Conservation (phyloP, 1,284 basidiomycete genomes). For the Sanghuangporus weigelae region DNA sequence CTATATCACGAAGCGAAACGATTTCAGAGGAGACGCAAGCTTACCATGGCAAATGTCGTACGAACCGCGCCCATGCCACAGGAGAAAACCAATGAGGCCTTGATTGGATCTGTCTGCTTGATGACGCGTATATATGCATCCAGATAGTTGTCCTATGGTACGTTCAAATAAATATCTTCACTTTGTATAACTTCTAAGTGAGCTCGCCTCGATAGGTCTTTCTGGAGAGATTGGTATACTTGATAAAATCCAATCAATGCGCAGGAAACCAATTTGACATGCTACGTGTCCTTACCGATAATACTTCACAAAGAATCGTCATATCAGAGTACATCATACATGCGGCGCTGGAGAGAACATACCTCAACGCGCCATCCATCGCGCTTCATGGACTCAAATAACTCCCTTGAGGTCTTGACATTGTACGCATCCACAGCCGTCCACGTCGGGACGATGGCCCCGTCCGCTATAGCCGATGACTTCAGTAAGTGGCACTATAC, state of each 20-base stretch:
- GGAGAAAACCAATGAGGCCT: constrained; percentile 88
- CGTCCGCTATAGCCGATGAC: constrained; percentile 53
- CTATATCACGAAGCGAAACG: not conserved
- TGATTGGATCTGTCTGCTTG: constrained; percentile 73
- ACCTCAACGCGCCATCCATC: constrained; percentile 92
- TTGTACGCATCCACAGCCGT: constrained; percentile 83
- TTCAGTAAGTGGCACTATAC: not conserved
- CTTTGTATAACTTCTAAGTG: not conserved
- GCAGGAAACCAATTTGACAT: not conserved
- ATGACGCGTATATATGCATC: constrained; percentile 90
- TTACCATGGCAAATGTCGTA: constrained; percentile 93
- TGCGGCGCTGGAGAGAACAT: constrained; percentile 24
- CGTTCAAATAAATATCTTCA: constrained; percentile 21
- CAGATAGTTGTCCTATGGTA: constrained; percentile 78
- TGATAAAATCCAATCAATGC: constrained; percentile 4
- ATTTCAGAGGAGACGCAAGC: not conserved
- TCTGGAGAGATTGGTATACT: constrained; percentile 94
- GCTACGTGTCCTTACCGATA: constrained; percentile 42
- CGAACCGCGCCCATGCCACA: constrained; percentile 97
- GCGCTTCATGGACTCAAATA: constrained; percentile 76
- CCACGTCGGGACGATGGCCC: constrained; percentile 91
- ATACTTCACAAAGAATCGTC: constrained; percentile 38
- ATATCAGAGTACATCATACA: not conserved
- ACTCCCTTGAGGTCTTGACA: constrained; percentile 84
- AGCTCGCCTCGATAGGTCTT: constrained; percentile 70